phyloP scores from a whole-genome alignment of 2,329 filamentous ascomycete genomes.

The Alternaria incomplexa region DNA sequence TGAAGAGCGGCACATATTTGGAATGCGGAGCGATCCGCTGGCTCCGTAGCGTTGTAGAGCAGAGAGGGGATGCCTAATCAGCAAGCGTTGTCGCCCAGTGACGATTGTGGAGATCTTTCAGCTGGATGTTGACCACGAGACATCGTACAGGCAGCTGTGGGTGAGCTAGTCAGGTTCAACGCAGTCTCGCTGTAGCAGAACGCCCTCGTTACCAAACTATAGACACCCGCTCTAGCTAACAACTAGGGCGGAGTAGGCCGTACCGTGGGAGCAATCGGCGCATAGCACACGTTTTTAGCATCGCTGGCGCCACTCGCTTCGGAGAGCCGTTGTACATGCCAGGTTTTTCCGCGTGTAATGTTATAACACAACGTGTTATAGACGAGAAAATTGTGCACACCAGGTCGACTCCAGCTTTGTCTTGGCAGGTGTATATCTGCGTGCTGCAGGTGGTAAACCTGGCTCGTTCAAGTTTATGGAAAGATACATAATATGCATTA shows the following conservation, averaged over 20 bases:
- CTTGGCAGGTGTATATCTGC: slow-evolving; percentile 24
- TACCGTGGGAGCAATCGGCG: slow-evolving; percentile 20
- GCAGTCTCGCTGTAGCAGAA: slow-evolving; percentile 12
- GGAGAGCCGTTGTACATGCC: slow-evolving; percentile 22
- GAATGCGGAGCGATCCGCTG: slow-evolving; percentile 42
- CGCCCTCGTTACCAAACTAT: slow-evolving; percentile 21
- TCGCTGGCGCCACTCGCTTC: slow-evolving; percentile 34
- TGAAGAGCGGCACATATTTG: slow-evolving; percentile 28
- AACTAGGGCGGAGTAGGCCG: slow-evolving; percentile 30
- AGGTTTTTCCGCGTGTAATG: slow-evolving; percentile 29
- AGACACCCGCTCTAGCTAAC: slow-evolving; percentile 14
- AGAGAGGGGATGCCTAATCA: not conserved
- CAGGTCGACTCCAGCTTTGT: slow-evolving; percentile 23
- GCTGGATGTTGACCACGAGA: slow-evolving; percentile 13
- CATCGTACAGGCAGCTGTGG: slow-evolving; percentile 9
- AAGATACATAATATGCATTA: slow-evolving; percentile 38
- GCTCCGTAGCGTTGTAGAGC: slow-evolving; percentile 19
- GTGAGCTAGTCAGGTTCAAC: slow-evolving; percentile 2
- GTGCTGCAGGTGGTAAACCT: slow-evolving; percentile 34
- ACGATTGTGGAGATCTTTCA: slow-evolving; percentile 24
- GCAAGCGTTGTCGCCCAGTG: slow-evolving; percentile 20
- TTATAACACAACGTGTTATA: slow-evolving; percentile 37
- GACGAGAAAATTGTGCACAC: slow-evolving; percentile 24
- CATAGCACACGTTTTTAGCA: slow-evolving; percentile 20
- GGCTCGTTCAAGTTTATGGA: slow-evolving; percentile 27